phyloP scores from a whole-genome alignment of 1,284 basidiomycete species.

The Moniliella sp. region DNA sequence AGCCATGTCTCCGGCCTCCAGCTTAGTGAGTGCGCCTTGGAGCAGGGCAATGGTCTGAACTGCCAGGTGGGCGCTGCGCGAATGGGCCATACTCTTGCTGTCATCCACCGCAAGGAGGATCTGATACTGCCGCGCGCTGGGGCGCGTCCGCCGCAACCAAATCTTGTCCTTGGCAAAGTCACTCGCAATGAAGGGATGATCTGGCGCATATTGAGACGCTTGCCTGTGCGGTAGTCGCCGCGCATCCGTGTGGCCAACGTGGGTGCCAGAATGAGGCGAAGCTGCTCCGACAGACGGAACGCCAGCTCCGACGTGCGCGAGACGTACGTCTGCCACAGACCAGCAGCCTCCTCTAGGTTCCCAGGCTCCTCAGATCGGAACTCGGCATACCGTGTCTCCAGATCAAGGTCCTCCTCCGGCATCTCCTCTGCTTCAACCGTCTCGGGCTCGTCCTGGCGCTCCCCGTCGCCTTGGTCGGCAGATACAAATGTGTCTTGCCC shows the following conservation, averaged over 20 bases:
- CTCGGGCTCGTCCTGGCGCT: background rate
- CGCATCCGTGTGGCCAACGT: constrained; percentile 79
- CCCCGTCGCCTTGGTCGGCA: no score
- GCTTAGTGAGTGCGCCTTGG: constrained; percentile 63
- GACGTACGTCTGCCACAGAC: constrained; percentile 73
- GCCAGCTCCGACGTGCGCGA: constrained; percentile 74
- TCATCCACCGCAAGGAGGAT: constrained; percentile 85
- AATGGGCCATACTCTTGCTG: constrained; percentile 85
- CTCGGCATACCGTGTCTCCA: background rate
- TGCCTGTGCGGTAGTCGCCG: constrained; percentile 93
- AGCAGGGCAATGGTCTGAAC: constrained; percentile 84
- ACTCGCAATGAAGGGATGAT: constrained; percentile 95
- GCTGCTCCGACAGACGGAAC: constrained; percentile 56
- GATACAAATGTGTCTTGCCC: no score
- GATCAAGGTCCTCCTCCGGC: constrained; percentile 9
- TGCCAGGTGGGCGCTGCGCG: constrained; percentile 73
- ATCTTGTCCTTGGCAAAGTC: constrained; percentile 99
- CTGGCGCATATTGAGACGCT: constrained; percentile 96
- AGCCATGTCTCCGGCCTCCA: constrained; percentile 82
- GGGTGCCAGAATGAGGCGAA: constrained; percentile 84
- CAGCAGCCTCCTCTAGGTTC: constrained; percentile 43
- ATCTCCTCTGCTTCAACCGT: constrained; percentile 2
- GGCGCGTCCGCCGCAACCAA: constrained; percentile 82
- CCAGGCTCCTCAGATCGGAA: background rate
- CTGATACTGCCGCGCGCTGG: constrained; percentile 84